Evolutionary conservation across 2,329 filamentous ascomycete genomes (phyloP), one percentile per base, ranked within the genome.

Genomic region (Hypoxylon sp.): DNA sequence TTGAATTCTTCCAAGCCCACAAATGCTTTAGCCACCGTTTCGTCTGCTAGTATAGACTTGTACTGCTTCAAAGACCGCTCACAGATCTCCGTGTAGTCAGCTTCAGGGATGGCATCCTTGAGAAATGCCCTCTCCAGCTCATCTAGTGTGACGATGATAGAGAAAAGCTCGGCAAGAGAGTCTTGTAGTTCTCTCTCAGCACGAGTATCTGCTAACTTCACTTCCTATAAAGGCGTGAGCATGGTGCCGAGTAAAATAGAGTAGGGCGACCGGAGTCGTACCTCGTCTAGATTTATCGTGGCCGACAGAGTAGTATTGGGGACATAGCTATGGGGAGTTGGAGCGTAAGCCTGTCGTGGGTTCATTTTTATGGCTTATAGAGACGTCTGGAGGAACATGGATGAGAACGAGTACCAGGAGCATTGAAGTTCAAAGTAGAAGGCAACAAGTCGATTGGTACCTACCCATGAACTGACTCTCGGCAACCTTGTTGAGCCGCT

Each of bases 101-200:
- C 85, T 79, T 98, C 96, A 4, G 91, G 88, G 52, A 99, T 91
- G 20, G 93, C 95, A 83, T 99, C 96, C 76, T 97, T 96, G 38
- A 99, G 87, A 76, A 97, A 99, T 0, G 95, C 96, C 78, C 96
- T 97, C 75, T 99, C 96, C 1, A 99, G 87, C 69, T 96, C 93
- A 76, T 99, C 96, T 2, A 99, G 84, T 0, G 96, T 98, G 66
- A 97, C 87, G 36, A 99, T 95, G 71, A 99, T 98, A 80, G 94
- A 97, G 80, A 98, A 99, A 22, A 99, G 90, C 80, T 99, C 96
- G 58, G 95, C 96, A 12, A 99, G 88, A 1, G 96, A 98, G 76
- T 98, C 96, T 78, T 97, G 93, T 0, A 98, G 84, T 76, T 99
- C 94, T 65, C 95, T 90, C 80, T 98, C 95, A 40, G 92, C 91